A percentile compares a stretch with the other conserved stretches of the same genome.
These are phyloP conservation scores for Petunia axillaris DNA, from an alignment of 257 asterid genomes.

Conservation along the genomic window DNA sequence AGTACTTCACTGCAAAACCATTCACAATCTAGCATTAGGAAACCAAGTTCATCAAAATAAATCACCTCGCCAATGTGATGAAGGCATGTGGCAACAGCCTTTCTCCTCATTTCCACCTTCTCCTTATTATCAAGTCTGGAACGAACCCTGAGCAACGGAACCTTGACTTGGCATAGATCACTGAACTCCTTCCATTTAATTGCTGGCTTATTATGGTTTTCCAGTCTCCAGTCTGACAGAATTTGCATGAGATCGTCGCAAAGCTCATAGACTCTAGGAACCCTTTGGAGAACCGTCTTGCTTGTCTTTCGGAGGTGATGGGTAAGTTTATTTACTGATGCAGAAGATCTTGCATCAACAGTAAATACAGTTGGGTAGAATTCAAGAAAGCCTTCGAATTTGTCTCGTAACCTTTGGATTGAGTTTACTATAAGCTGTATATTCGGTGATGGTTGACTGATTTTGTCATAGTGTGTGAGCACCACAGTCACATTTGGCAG, in stretches of 20 bases:
- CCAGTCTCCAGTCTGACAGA: constrained; percentile 65
- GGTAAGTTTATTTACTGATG: constrained; percentile 67
- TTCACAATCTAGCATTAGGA: constrained; percentile 69
- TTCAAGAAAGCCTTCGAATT: constrained; percentile 65
- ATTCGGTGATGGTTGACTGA: constrained; percentile 53
- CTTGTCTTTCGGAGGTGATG: constrained; percentile 65
- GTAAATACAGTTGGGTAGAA: constrained; percentile 83
- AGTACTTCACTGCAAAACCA: constrained; percentile 86
- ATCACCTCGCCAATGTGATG: constrained; percentile 83
- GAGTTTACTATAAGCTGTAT: constrained; percentile 46
- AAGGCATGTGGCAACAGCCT: constrained; percentile 66
- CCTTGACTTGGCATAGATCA: constrained; percentile 79
- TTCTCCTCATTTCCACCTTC: constrained; percentile 68
- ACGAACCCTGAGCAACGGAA: constrained; percentile 66
- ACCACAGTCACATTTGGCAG: constrained; percentile 78
- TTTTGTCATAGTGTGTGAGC: constrained; percentile 74
- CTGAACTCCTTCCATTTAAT: constrained; percentile 82
- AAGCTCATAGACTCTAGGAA: constrained; percentile 76
- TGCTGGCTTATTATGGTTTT: constrained; percentile 63
- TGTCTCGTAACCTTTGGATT: constrained; percentile 61
- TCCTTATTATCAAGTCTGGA: constrained; percentile 65
- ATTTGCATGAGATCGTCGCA: constrained; percentile 62
- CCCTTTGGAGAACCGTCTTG: constrained; percentile 64
- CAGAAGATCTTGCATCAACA: constrained; percentile 87
- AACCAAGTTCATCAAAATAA: constrained; percentile 61